Evolutionary conservation across 2,329 filamentous ascomycete genomes (phyloP).

Genomic region (Amauroascus verrucosus): DNA sequence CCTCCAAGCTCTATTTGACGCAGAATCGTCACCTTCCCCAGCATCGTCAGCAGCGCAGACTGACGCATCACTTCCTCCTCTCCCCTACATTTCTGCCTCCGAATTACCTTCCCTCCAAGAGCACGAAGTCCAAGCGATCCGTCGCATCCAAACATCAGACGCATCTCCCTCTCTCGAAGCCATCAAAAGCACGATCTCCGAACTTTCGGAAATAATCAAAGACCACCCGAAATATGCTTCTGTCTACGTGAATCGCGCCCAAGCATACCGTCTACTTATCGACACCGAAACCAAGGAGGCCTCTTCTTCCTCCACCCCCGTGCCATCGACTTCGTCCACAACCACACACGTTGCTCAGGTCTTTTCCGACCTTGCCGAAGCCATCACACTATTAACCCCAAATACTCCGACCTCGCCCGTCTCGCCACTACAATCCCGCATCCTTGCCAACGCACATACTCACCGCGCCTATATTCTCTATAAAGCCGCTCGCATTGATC

Average conservation of each 20-base stretch:
- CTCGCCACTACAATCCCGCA: conserved; percentile 39
- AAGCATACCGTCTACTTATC: conserved; percentile 36
- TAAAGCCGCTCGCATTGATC: conserved; percentile 23
- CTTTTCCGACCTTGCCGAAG: conserved; percentile 31
- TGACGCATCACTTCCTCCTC: conserved; percentile 30
- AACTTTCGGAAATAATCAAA: conserved; percentile 36
- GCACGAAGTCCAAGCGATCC: conserved; percentile 34
- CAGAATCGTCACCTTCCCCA: conserved; percentile 32
- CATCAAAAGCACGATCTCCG: conserved; percentile 27
- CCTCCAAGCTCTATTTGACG: conserved; percentile 39
- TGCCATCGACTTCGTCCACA: conserved; percentile 21
- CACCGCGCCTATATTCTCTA: conserved; percentile 42
- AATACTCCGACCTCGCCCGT: conserved; percentile 31
- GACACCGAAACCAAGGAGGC: conserved; percentile 16
- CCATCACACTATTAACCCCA: conserved; percentile 40
- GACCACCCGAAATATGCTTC: conserved; percentile 43
- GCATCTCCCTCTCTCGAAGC: conserved; percentile 17
- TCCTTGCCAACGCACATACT: conserved; percentile 46
- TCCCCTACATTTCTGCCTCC: conserved; percentile 31
- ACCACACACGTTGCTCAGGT: conserved; percentile 19
- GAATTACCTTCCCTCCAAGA: conserved; percentile 32
- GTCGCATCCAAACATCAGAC: conserved; percentile 23
- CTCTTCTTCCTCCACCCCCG: conserved; percentile 4
- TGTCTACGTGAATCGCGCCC: conserved; percentile 47
- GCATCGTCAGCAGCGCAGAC: conserved; percentile 29